These are phyloP conservation scores for Naganishia randhawae DNA, from an alignment of 768 basidiomycete genomes.

Conservation along the genomic window DNA sequence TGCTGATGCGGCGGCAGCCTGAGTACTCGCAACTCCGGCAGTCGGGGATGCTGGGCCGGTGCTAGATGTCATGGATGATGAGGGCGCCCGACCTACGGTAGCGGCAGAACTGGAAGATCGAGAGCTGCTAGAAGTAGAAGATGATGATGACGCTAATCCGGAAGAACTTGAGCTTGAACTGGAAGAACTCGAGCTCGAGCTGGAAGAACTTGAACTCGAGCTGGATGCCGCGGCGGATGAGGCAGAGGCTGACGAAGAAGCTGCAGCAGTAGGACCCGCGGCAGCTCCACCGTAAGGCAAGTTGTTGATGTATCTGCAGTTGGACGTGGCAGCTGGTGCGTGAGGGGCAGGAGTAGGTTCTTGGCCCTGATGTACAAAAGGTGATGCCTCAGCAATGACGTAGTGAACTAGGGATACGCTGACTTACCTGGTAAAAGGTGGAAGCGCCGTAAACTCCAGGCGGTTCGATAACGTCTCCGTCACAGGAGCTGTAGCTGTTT, in stretches of 20 bases:
- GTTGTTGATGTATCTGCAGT: conserved; percentile 55
- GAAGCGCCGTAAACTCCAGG: conserved; percentile 52
- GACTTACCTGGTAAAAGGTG: conserved; percentile 51
- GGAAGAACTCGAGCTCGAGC: background rate
- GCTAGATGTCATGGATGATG: background rate
- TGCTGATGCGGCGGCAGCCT: background rate
- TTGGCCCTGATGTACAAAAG: conserved; percentile 41
- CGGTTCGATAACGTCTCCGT: conserved; percentile 38
- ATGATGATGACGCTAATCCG: too few relatives aligned
- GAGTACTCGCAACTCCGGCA: background rate
- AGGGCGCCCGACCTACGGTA: background rate
- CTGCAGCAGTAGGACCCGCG: conserved; percentile 40
- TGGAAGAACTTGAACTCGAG: conserved; percentile 1
- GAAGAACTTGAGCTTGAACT: too few relatives aligned
- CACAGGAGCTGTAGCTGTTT: conserved; percentile 43
- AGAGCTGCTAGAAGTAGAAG: conserved; percentile 6
- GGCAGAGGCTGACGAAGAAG: background rate
- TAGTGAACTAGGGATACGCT: background rate
- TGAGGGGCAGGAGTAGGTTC: conserved; percentile 53
- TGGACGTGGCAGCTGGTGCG: conserved; percentile 59
- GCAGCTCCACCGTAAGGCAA: conserved; percentile 41
- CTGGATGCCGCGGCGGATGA: background rate
- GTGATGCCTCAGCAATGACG: background rate
- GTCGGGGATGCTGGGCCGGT: background rate
- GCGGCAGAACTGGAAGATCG: background rate